A percentile compares a stretch with the other conserved stretches of the same genome.
Conservation (phyloP, 768 basidiomycete genomes). For the Tulasnella sp. region DNA sequence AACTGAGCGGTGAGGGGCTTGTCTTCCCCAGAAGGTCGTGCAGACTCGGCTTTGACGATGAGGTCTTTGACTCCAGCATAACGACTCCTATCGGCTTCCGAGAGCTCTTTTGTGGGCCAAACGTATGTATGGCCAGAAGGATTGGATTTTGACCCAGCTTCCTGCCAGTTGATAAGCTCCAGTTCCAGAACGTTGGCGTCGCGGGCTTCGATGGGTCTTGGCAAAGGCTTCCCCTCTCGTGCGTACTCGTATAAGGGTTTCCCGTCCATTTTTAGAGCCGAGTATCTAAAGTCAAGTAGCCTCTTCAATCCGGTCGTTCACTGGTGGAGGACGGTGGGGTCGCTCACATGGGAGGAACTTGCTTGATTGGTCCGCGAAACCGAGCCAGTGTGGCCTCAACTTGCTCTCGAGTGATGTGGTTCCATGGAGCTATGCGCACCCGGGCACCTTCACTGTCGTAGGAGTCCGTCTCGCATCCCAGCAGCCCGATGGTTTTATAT, state of each 20-base stretch:
- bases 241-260: constrained; percentile 95
- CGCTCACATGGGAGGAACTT: constrained; percentile 85
- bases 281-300: constrained; percentile 60
- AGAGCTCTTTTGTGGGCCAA: constrained; percentile 71
- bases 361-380: constrained; percentile 84
- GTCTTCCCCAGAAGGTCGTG: constrained; percentile 7
- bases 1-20: constrained; percentile 11
- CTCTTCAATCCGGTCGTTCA: not conserved
- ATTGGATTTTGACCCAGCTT: constrained; percentile 33
- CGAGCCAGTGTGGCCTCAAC: constrained; percentile 64
- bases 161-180: constrained; percentile 71
- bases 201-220: constrained; percentile 88
- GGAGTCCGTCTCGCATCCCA: constrained; percentile 92
- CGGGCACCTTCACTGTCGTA: constrained; percentile 88
- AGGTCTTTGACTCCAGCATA: constrained; percentile 47
- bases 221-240: constrained; percentile 81
- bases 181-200: constrained; percentile 77
- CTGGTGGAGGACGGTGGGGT: not conserved
- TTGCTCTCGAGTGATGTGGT: constrained; percentile 73
- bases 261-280: constrained; percentile 98
- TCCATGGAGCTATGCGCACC: constrained; percentile 73
- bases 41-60: constrained; percentile 17
- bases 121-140: constrained; percentile 65
- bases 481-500: constrained; percentile 82
- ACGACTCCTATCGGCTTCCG: constrained; percentile 62